Percentiles rank a stretch among this genome's conserved stretches.
Conservation (phyloP, 805 yeast species). For the Sungouiozyma ichnusensis region DNA sequence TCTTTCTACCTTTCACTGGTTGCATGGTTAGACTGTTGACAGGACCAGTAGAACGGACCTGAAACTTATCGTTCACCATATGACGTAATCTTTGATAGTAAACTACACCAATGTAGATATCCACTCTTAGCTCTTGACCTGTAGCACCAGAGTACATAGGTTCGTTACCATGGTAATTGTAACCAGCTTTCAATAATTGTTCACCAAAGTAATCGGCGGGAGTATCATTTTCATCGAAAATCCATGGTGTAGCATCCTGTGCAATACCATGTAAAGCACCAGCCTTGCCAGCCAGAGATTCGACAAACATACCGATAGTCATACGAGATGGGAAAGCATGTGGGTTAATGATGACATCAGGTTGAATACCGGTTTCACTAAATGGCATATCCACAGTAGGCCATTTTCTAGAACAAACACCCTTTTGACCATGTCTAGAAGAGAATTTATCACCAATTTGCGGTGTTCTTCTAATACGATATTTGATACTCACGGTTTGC, state of each 20-base stretch:
- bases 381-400: slow-evolving; percentile 96
- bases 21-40: slow-evolving; percentile 96
- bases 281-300: slow-evolving; percentile 95
- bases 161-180: slow-evolving; percentile 96
- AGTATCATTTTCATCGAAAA: slow-evolving; percentile 79
- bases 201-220: slow-evolving; percentile 98
- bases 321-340: slow-evolving; percentile 99
- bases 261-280: slow-evolving; percentile 97
- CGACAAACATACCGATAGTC: slow-evolving; percentile 99
- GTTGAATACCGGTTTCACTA: slow-evolving; percentile 91
- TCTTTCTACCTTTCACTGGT: slow-evolving; percentile 98
- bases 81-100: slow-evolving; percentile 97
- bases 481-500: slow-evolving; percentile 78
- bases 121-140: slow-evolving; percentile 94
- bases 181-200: slow-evolving; percentile 78
- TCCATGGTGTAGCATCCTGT: slow-evolving; percentile 96
- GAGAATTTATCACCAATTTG: slow-evolving; percentile 96
- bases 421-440: slow-evolving; percentile 96
- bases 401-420: slow-evolving; percentile 98
- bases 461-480: slow-evolving; percentile 84
- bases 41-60: slow-evolving; percentile 97
- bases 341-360: slow-evolving; percentile 95
- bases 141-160: slow-evolving; percentile 98
- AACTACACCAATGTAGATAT: slow-evolving; percentile 92
- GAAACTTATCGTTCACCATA: slow-evolving; percentile 99